Base-by-base conservation (phyloP, 352 stramenopile species). In the Globisporangium mamillatum region DNA sequence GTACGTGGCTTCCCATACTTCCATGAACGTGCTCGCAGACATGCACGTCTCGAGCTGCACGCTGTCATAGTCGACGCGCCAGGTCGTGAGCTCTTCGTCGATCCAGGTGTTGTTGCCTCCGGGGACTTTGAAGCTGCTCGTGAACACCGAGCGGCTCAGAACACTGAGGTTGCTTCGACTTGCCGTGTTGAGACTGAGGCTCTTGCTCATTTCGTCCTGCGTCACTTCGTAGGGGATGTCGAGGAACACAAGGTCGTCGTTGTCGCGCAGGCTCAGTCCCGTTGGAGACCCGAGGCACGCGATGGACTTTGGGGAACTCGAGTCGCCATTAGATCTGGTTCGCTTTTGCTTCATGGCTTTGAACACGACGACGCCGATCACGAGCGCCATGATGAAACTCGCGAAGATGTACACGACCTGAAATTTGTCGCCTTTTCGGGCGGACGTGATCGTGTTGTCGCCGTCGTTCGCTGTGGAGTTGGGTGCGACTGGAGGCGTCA, bases 1-100 rank as follows among this genome's bases (percentile, higher is more conserved):
- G 34, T 85, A 85, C 3, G 73, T 74, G 3, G 78, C 75, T 12
- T 72, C 69, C 78, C 78, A 85, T 16, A 85, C 67, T 44, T 85
- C 78, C 12, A 73, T 68, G 29, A 85, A 82, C 2, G 68, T 44
- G 9, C 74, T 74, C 14, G 70, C 52, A 0, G 75, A 74, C 20
- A 85, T 7, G 6, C 68, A 67, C 3, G 62, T 67, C 18, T 74
- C 66, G 44, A 75, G 60, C 3, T 68, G 68, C n/a, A 82, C 59
- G 2, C 63, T 68, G 3, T 81, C 67, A 25, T 74, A 79, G 29
- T 79, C 75, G 22, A 85, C 69, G 7, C 74, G 69, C 78, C 78
- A 85, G 1, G 78, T 52, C 32, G 75, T 67, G 36, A 85, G 61
- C 50, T 82, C 73, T 9, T 81, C 71, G 38, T 81, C 75, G 22